Evolutionary conservation across 2,329 filamentous ascomycete species (phyloP).

Genomic region (Fusarium ramigenum): DNA sequence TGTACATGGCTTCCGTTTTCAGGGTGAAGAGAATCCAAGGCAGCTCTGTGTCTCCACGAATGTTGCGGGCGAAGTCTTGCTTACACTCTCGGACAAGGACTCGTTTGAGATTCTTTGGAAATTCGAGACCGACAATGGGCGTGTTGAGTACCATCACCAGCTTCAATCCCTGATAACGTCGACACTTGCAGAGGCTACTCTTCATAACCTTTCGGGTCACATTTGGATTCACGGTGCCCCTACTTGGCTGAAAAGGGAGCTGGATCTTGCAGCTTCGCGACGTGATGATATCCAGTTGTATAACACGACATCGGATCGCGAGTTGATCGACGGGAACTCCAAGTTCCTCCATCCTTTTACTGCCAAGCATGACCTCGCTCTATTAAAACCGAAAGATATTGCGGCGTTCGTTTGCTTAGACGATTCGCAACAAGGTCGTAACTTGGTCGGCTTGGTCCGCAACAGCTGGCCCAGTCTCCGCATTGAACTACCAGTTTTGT

Average conservation of each 20-base stretch:
- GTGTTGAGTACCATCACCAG: too few species aligned
- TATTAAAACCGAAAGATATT: fast-evolving
- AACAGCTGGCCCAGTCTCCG: background rate
- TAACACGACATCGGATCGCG: background rate
- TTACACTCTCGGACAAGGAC: background rate
- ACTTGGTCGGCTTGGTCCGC: background rate
- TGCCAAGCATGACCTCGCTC: background rate
- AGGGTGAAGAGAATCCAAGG: too few species aligned
- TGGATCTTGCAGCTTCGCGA: background rate
- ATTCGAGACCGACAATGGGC: background rate
- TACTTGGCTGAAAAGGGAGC: background rate
- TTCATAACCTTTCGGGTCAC: background rate
- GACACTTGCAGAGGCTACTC: background rate
- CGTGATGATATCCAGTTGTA: background rate
- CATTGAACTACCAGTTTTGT: background rate
- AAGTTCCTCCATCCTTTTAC: background rate
- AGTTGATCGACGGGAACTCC: background rate
- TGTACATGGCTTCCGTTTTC: background rate
- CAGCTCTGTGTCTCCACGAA: background rate
- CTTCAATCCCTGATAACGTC: background rate
- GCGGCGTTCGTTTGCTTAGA: background rate
- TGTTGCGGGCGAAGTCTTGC: background rate
- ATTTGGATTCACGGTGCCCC: background rate
- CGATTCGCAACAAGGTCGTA: background rate
- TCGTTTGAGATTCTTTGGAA: background rate